These are phyloP conservation scores for Talaromyces funiculosus DNA, from an alignment of 2,329 filamentous ascomycete species.

Conservation along the genomic window DNA sequence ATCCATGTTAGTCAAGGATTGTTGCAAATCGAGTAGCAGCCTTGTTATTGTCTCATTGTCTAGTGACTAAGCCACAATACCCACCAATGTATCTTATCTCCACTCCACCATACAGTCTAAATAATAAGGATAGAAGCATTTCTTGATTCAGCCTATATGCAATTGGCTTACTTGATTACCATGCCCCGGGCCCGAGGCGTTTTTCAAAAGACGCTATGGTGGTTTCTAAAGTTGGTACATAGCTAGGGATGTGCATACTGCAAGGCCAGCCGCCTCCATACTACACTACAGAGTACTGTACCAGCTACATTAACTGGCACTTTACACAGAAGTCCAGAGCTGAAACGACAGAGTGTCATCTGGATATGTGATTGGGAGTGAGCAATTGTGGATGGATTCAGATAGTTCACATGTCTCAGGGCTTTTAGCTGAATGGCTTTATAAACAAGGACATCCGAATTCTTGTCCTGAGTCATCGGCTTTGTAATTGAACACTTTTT, in stretches of 20 bases:
- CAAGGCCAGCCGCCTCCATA: background rate
- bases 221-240: conserved; percentile 1
- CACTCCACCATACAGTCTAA: background rate
- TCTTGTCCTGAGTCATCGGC: background rate
- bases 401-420: background rate
- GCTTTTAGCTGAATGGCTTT: background rate
- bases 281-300: conserved; percentile 1
- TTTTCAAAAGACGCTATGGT: background rate
- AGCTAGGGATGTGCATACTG: conserved; percentile 6
- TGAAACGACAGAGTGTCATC: conserved; percentile 6
- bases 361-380: background rate
- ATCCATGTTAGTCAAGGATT: background rate
- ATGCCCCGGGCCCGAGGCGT: background rate
- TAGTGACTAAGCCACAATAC: background rate
- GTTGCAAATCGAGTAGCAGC: background rate
- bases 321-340: conserved; percentile 9
- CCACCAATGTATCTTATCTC: background rate
- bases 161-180: background rate
- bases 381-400: background rate
- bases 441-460: background rate
- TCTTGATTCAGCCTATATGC: conserved; percentile 1
- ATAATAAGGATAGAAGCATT: background rate
- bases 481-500: background rate
- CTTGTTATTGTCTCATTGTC: background rate
- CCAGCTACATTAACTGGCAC: background rate